Base-by-base conservation (phyloP, 176 grass and related monocot genomes). In the Carex scoparia region DNA sequence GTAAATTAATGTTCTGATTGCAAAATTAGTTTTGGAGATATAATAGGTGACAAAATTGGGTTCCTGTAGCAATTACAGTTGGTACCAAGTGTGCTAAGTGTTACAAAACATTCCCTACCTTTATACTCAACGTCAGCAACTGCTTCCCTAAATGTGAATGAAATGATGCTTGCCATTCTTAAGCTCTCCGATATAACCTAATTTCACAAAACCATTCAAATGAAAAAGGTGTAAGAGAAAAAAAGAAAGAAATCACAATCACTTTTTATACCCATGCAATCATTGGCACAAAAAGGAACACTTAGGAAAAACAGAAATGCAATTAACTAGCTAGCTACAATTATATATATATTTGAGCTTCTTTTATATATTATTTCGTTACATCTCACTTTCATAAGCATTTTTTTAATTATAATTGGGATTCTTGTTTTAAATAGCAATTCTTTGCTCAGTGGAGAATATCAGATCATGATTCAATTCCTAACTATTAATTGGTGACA, bases 161-260 rank as follows among this genome's bases (percentile, higher is more conserved):
- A 99, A 86, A 99, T 95, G 81, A 99, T 92, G 78, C 97, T 99
- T 4, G 97, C 93, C 91, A 96, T 94, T 84, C 97, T 94, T 84
- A 99, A 88, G 90, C 90, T 96, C 88, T 99, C 97, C 85, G 88
- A 92, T 92, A 99, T 94, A 74, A 96, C 91, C 96, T 95, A 84
- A 56, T 66, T 83, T 83, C 63, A 83, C 74, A 79, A 6, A 69
- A 67, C 46, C 71, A 38, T 85, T 23, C 30, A 76, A 63, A 16
- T 61, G 15, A 48, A 85, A 85, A 72, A 44, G 2, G 28, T 58
- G 28, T 5, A 48, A 44, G 4, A 10, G 19, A 48, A 71, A 48
- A 32, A 65, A 32, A 7, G 23, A 48, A 58, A 7, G 69, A 49
- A 79, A 73, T 80, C 18, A 63, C 64, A 59, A 74, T 90, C 86